Evolutionary conservation across 345 rosid genomes (phyloP).

Genomic region (Eucalyptus erythrocorys): DNA sequence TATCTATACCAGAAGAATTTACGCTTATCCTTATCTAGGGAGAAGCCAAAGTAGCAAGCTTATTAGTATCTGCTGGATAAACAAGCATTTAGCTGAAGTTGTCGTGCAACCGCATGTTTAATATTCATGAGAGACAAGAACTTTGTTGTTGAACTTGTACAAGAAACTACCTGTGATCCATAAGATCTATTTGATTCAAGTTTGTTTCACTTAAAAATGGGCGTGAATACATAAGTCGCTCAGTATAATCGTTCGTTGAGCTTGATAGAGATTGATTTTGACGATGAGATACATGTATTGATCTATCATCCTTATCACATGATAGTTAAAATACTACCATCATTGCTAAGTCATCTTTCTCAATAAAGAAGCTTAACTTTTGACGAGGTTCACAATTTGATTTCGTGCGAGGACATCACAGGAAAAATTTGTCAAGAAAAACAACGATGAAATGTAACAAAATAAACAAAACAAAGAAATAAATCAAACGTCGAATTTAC

Average conservation of each 20-base stretch:
- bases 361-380: neutral
- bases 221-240: fast-evolving
- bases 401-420: fast-evolving
- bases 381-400: fast-evolving
- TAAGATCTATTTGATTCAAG: fast-evolving
- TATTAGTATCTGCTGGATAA: neutral
- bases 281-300: neutral
- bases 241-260: fast-evolving
- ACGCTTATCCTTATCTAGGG: neutral
- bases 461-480: neutral
- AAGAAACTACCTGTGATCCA: fast-evolving
- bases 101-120: neutral
- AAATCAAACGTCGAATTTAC: fast-evolving
- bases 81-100: neutral
- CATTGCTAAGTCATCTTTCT: neutral
- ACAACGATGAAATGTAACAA: fast-evolving
- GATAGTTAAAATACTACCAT: neutral
- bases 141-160: fast-evolving
- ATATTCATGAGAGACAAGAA: neutral
- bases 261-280: neutral
- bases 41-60: neutral
- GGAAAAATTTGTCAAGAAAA: neutral
- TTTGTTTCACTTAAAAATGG: neutral
- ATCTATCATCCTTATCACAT: neutral
- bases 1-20: neutral